Base-by-base conservation (phyloP, 2,329 filamentous ascomycete genomes). In the Ceratocystiopsis minuta region DNA sequence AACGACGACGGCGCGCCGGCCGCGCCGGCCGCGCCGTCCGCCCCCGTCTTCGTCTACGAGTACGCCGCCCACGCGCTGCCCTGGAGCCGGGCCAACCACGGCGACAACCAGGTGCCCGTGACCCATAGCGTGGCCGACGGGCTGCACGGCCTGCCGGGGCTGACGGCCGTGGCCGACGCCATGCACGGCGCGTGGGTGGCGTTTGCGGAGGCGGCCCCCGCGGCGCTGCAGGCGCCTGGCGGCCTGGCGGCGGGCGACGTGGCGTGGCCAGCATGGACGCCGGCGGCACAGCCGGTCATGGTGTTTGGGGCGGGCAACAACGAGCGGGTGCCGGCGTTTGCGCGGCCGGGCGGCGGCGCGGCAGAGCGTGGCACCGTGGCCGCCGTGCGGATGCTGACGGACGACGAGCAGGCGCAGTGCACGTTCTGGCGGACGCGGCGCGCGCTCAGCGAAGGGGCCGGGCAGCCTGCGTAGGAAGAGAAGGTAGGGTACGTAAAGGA, bases 221-320 rank as follows among this genome's bases (percentile, higher is more conserved):
- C 24, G 7, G 9, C 24, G 7, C 24, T 28, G 7, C 24, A 10
- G 9, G 24, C 7, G 24, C n/a, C n/a, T n/a, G 11, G 24, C 24
- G 24, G 24, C 24, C 24, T 28, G 6, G 5, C 5, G 24, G 24
- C 24, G 24, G 24, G 24, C 24, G 24, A 10, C 9, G 5, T 28
- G 6, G 35, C 15, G 10, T 34, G 20, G 20, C 5, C 37, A 15
- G 35, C 18, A 7, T 34, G 2, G 52, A 49, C n/a, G 24, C 9
- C 24, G 24, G 24, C 9, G 24, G 24, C 24, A 2, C 24, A 28
- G 24, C n/a, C 18, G 14, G 15, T 51, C 17, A 52, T 53, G 13
- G 61, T 78, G 3, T 79, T 79, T 55, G 75, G 73, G 2, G 51
- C 62, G 34, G 73, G 70, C 3, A 78, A 78, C 49, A 63, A 75